These are phyloP conservation scores for Candida tropicalis DNA, from an alignment of 1,139 yeast species.

Conservation along the genomic window DNA sequence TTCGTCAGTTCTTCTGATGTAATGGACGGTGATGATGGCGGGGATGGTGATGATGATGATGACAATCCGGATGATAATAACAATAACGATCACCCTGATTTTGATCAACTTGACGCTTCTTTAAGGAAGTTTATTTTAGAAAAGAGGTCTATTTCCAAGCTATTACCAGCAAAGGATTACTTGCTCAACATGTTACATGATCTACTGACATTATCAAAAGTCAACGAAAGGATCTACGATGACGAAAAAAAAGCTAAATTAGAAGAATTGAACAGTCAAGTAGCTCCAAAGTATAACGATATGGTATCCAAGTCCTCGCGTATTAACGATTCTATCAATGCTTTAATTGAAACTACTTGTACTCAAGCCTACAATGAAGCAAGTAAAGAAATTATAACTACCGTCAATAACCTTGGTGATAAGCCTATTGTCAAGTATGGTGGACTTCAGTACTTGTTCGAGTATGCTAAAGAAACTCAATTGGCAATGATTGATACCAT, in stretches of 20 bases:
- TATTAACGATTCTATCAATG: slow-evolving; percentile 62
- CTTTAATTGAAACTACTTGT: slow-evolving; percentile 62
- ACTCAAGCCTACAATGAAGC: slow-evolving; percentile 64
- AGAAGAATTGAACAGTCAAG: slow-evolving; percentile 47
- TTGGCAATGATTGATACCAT: slow-evolving; percentile 66
- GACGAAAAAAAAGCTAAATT: slow-evolving; percentile 49
- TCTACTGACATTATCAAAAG: slow-evolving; percentile 56
- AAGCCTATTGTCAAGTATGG: slow-evolving; percentile 55
- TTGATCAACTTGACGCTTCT: slow-evolving; percentile 82
- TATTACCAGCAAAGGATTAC: slow-evolving; percentile 90
- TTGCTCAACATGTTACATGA: slow-evolving; percentile 71
- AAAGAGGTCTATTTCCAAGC: slow-evolving; percentile 84
- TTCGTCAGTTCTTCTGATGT: slow-evolving; percentile 72
- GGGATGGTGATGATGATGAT: slow-evolving; percentile 27
- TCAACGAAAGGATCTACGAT: slow-evolving; percentile 60
- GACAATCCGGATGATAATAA: slow-evolving; percentile 27
- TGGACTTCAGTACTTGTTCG: slow-evolving; percentile 68
- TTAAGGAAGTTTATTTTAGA: slow-evolving; percentile 85
- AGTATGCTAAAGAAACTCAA: slow-evolving; percentile 73
- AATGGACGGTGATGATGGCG: slow-evolving; percentile 33
- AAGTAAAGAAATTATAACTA: slow-evolving; percentile 51
- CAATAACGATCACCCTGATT: slow-evolving; percentile 53
- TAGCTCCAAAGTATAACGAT: slow-evolving; percentile 67
- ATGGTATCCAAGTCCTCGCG: slow-evolving; percentile 53
- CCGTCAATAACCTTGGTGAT: slow-evolving; percentile 61